A percentile compares a stretch with the other conserved stretches of the same genome.
phyloP scores from a whole-genome alignment of 345 rosid species.

The Boechera retrofracta region DNA sequence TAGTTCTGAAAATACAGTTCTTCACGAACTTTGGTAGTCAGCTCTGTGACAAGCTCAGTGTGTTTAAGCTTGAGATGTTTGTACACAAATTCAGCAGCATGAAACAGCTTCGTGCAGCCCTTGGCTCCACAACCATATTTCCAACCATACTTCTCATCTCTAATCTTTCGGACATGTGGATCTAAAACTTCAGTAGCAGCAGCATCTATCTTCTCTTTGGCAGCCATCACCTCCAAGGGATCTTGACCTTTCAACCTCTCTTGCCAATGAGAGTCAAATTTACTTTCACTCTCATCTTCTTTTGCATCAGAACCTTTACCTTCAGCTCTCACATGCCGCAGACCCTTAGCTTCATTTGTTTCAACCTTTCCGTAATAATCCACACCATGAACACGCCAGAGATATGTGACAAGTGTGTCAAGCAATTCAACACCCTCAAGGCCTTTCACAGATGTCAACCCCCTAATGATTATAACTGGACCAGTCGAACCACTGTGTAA shows the following conservation, averaged over 20 bases:
- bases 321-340: slow-evolving; percentile 84
- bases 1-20: slow-evolving; percentile 95
- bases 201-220: slow-evolving; percentile 91
- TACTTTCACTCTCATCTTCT: slow-evolving; percentile 77
- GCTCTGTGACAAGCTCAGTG: slow-evolving; percentile 77
- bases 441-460: slow-evolving; percentile 95
- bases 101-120: slow-evolving; percentile 99
- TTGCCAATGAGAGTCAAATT: slow-evolving; percentile 86
- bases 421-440: slow-evolving; percentile 94
- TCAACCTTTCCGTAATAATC: slow-evolving; percentile 92
- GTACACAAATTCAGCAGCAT: slow-evolving; percentile 98
- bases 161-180: slow-evolving; percentile 94
- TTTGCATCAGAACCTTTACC: slow-evolving; percentile 69
- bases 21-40: slow-evolving; percentile 89
- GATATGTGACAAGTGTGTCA: slow-evolving; percentile 89
- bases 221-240: slow-evolving; percentile 93
- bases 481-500: slow-evolving; percentile 77
- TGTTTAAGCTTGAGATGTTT: slow-evolving; percentile 99
- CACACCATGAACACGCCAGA: slow-evolving; percentile 96
- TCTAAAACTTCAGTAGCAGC: slow-evolving; percentile 79
- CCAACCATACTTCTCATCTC: slow-evolving; percentile 99
- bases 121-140: slow-evolving; percentile 99
- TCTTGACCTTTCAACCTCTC: slow-evolving; percentile 89
- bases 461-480: slow-evolving; percentile 86
- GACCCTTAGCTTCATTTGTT: slow-evolving; percentile 86